Base-by-base conservation (phyloP, 805 yeast species). In the Ogataea chonburiensis region DNA sequence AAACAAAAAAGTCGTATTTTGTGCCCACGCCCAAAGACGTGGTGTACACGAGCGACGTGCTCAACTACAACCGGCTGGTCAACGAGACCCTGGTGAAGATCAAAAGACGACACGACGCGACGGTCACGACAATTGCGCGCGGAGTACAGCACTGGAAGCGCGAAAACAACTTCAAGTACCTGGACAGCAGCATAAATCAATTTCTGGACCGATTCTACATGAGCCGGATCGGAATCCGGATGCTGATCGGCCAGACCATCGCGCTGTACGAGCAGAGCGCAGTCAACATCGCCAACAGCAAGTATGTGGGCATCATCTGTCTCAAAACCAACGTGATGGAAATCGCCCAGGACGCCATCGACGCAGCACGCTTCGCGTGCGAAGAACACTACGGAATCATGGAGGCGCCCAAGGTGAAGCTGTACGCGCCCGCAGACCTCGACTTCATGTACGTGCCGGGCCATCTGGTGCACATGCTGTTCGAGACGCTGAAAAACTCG, bases 201-300 rank as follows among this genome's bases (percentile, higher is more conserved):
- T 87, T 88, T 54, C 66, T 87, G 45, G 96, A 88, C 63, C 62
- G 93, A 20, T 87, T 87, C 56, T 87, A 88, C 66, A 80, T 87
- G 88, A 80, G 87, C 35, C 71, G 96, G 40, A 88, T 88, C 44
- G 96, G 96, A 2, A 88, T 88, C 43, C 73, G 96, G 46, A 88
- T 88, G 94, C 71, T 87, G 25, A 85, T 87, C 53, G 96, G 96
- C n/a, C 96, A 87, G 64, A 95, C 87, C 52, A 81, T 87, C 46
- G 91, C 96, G 1, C 70, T 87, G 34, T 54, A 56, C 26, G 52
- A 52, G 25, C 61, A 55, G 27, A 46, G 54, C 16, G 44, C 42
- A 17, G 52, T 53, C 13, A 53, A 51, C 37, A 79, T 63, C 73
- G 75, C 68, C 13, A 57, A 59, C 32, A 71, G 70, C 22, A 80